phyloP scores from a whole-genome alignment of 768 basidiomycete genomes.

The Boletus rubropictus region DNA sequence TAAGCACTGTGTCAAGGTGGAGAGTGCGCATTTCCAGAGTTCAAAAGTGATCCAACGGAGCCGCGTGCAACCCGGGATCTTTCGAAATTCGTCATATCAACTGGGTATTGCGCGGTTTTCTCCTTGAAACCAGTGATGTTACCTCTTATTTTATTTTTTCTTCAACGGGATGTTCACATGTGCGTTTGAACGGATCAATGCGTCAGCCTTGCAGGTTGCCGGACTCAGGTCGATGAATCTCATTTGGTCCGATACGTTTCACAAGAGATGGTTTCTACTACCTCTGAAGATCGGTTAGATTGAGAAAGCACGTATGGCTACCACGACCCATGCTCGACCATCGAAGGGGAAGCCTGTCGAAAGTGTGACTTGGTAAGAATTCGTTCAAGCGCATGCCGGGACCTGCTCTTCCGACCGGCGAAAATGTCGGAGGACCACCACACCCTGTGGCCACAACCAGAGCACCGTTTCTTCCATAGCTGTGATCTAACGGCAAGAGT shows the following conservation, averaged over 20 bases:
- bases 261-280: not conserved
- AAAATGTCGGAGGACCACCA: not conserved
- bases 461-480: not conserved
- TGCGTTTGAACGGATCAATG: too few relatives aligned
- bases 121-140: not conserved
- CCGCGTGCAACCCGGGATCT: too few relatives aligned
- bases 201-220: too few relatives aligned
- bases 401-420: not conserved
- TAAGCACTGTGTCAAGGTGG: too few relatives aligned
- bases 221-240: not conserved
- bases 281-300: not conserved
- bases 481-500: not conserved
- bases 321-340: not conserved
- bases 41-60: too few relatives aligned
- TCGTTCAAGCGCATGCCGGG: not conserved
- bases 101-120: too few relatives aligned
- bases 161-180: too few relatives aligned
- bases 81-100: too few relatives aligned
- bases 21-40: too few relatives aligned
- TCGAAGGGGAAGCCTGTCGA: not conserved
- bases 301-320: not conserved
- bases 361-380: not conserved
- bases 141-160: too few relatives aligned
- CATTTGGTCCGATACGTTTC: not conserved
- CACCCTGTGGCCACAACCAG: too few relatives aligned